Percentiles rank a stretch among this genome's conserved stretches.
phyloP scores from a whole-genome alignment of 176 grass and related monocot genomes.

The Thinopyrum elongatum region DNA sequence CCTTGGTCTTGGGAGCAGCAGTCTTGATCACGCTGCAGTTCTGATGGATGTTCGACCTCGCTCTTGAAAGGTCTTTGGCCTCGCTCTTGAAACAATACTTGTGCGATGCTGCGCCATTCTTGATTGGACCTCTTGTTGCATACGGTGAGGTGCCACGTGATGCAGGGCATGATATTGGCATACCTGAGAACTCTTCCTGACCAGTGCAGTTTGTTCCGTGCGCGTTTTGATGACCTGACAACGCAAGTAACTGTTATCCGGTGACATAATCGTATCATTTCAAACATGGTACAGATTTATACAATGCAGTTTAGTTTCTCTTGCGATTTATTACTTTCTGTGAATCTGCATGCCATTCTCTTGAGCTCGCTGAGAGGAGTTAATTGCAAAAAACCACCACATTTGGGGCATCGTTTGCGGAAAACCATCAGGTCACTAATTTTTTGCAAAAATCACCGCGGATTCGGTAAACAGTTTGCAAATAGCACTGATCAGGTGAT shows the following conservation, averaged over 20 bases:
- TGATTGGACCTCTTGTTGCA: not conserved
- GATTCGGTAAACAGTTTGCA: too few species aligned
- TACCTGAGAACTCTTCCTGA: not conserved
- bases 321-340: not conserved
- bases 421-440: too few species aligned
- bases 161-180: not conserved
- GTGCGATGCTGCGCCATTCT: not conserved
- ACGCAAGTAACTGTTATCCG: not conserved
- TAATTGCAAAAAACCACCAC: too few species aligned
- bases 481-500: too few species aligned
- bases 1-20: not conserved
- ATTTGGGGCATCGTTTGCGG: too few species aligned
- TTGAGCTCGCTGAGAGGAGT: not conserved
- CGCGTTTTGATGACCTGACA: not conserved
- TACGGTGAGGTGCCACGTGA: not conserved
- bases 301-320: not conserved
- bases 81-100: not conserved
- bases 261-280: not conserved
- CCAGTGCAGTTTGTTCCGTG: not conserved
- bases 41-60: not conserved
- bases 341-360: not conserved
- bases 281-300: not conserved
- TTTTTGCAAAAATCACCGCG: too few species aligned
- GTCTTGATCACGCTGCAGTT: not conserved
- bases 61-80: not conserved